phyloP scores from a whole-genome alignment of 2,329 filamentous ascomycete genomes.

The Xylariomycetidae sp. region DNA sequence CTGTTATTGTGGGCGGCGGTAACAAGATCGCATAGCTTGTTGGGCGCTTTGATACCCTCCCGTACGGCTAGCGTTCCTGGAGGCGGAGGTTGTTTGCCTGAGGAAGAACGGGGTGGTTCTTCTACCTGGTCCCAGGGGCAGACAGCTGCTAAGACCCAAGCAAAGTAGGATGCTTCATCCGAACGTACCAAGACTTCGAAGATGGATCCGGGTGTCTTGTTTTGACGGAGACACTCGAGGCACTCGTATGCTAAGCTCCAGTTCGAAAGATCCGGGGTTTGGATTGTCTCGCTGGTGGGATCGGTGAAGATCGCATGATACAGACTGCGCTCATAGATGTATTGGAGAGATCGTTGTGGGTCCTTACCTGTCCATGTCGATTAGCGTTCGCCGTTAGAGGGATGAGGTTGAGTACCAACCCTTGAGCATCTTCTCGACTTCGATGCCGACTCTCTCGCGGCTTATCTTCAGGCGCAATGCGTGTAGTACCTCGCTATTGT shows the following conservation, averaged over 20 bases:
- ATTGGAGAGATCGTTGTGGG: constrained; percentile 26
- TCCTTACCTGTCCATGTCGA: constrained; percentile 22
- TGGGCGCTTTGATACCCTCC: constrained; percentile 76
- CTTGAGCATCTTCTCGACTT: constrained; percentile 87
- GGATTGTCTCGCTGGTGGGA: constrained; percentile 49
- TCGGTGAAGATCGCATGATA: constrained; percentile 73
- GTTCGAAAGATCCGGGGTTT: constrained; percentile 50
- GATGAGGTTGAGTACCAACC: constrained; percentile 42
- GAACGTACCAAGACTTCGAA: constrained; percentile 55
- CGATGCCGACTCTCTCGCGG: constrained; percentile 79
- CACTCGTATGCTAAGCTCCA: constrained; percentile 64
- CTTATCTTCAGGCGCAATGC: constrained; percentile 87
- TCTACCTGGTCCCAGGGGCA: constrained; percentile 63
- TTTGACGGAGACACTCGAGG: constrained; percentile 46
- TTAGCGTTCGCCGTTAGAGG: no score
- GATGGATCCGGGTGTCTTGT: constrained; percentile 41
- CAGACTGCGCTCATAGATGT: constrained; percentile 63
- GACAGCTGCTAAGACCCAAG: constrained; percentile 73
- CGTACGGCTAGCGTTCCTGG: constrained; percentile 60
- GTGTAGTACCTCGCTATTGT: constrained; percentile 67
- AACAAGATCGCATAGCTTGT: constrained; percentile 67
- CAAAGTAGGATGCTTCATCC: constrained; percentile 61
- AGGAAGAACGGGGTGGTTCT: constrained; percentile 32
- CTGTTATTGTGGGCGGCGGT: constrained; percentile 60
- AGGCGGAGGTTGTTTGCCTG: constrained; percentile 50